Conservation (phyloP, 2,329 filamentous ascomycete species). For the Cryphonectria japonica region DNA sequence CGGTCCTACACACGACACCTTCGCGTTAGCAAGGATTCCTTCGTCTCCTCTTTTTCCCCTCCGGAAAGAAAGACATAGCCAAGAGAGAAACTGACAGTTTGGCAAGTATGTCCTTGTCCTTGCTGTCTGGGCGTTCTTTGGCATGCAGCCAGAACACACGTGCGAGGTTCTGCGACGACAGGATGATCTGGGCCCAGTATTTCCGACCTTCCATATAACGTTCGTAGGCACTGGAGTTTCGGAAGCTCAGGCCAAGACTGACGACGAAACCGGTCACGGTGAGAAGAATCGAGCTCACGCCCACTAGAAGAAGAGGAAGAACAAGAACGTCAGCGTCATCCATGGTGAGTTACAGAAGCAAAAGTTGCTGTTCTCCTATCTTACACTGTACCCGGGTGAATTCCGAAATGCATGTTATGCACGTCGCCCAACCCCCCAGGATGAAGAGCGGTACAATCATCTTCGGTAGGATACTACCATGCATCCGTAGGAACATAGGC, state of each 20-base stretch:
- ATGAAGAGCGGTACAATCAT: constrained; percentile 72
- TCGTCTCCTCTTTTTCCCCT: background rate
- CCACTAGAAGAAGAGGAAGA: constrained; percentile 36
- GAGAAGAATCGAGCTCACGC: constrained; percentile 71
- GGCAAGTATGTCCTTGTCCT: constrained; percentile 65
- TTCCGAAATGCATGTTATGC: constrained; percentile 62
- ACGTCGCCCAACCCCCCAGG: constrained; percentile 67
- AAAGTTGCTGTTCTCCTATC: background rate
- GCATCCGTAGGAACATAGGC: constrained; percentile 76
- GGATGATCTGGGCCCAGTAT: constrained; percentile 61
- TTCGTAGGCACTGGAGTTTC: constrained; percentile 79
- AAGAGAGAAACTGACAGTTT: constrained; percentile 55
- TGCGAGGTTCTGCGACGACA: constrained; percentile 69
- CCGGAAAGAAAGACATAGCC: background rate
- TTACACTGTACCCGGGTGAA: constrained; percentile 27
- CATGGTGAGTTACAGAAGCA: constrained; percentile 5
- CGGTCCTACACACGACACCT: constrained; percentile 44
- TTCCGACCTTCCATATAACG: constrained; percentile 60
- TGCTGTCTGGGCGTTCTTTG: constrained; percentile 60
- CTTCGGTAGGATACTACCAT: constrained; percentile 73
- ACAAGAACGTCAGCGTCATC: background rate
- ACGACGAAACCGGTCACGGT: constrained; percentile 87
- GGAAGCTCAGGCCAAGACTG: constrained; percentile 76
- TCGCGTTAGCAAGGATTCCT: constrained; percentile 13
- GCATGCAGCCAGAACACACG: constrained; percentile 84